A percentile compares a stretch with the other conserved stretches of the same genome.
Conservation (phyloP, 2,329 filamentous ascomycete genomes). For the Penicillium sp. region DNA sequence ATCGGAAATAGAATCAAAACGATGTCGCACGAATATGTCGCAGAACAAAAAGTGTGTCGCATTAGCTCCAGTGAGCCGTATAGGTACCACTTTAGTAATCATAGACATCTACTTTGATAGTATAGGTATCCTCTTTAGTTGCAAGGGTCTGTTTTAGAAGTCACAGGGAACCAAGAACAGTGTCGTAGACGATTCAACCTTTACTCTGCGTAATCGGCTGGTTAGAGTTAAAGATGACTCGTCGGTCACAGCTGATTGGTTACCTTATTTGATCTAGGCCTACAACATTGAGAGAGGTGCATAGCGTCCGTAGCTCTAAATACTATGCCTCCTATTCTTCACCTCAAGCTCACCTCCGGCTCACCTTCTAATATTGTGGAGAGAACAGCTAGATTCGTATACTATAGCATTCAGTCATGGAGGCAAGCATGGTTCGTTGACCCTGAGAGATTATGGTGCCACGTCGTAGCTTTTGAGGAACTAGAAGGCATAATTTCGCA, state of each 20-base stretch:
- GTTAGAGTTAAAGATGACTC: neutral
- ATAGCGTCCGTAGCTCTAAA: neutral
- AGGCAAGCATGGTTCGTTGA: neutral
- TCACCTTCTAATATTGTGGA: neutral
- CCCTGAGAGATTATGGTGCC: neutral
- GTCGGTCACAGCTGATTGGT: neutral
- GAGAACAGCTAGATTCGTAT: neutral
- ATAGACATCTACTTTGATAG: slow-evolving; percentile 3
- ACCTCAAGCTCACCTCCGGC: too few relatives aligned
- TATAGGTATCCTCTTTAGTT: neutral
- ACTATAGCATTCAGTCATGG: neutral
- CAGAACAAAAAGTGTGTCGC: neutral
- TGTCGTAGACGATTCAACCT: neutral
- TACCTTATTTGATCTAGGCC: neutral
- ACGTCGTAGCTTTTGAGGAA: neutral
- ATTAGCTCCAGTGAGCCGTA: neutral
- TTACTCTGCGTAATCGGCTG: neutral
- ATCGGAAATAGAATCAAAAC: neutral
- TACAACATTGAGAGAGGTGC: neutral
- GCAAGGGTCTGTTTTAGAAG: neutral
- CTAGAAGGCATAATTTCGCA: neutral
- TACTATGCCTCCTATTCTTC: neutral
- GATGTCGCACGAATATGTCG: neutral
- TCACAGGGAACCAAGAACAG: neutral
- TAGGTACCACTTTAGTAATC: slow-evolving; percentile 1